phyloP scores from a whole-genome alignment of 2,329 filamentous ascomycete genomes.

The Pseudogymnoascus sp. region DNA sequence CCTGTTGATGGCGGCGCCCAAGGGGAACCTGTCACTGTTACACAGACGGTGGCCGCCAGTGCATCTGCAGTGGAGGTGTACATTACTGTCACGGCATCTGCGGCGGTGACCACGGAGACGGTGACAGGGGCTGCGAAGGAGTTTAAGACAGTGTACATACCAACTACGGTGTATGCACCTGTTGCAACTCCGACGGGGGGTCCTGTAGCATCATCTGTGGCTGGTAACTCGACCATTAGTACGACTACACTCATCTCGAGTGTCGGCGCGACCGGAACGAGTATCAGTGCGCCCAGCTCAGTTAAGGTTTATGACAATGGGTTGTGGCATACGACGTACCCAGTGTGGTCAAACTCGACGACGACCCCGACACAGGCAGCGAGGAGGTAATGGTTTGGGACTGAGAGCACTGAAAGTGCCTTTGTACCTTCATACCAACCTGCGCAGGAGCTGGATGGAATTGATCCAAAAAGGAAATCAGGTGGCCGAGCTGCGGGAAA shows the following conservation, averaged over 20 bases:
- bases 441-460: background rate
- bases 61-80: conserved; percentile 22
- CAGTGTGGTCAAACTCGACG: conserved; percentile 9
- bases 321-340: conserved; percentile 27
- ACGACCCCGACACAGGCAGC: background rate
- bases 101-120: conserved; percentile 15
- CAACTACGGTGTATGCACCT: background rate
- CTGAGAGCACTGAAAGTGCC: background rate
- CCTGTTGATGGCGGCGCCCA: conserved; percentile 28
- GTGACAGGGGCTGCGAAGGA: conserved; percentile 21
- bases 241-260: background rate
- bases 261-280: background rate
- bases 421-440: background rate
- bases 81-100: conserved; percentile 21
- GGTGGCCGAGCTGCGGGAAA: background rate
- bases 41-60: conserved; percentile 21
- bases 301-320: conserved; percentile 22
- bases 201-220: background rate
- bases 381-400: background rate
- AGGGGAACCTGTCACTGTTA: conserved; percentile 14
- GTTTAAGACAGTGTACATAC: background rate
- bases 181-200: background rate
- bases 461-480: background rate
- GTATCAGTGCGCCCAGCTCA: background rate
- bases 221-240: background rate